These are phyloP conservation scores for Datura wrightii DNA, from an alignment of 257 asterid genomes.

Conservation along the genomic window DNA sequence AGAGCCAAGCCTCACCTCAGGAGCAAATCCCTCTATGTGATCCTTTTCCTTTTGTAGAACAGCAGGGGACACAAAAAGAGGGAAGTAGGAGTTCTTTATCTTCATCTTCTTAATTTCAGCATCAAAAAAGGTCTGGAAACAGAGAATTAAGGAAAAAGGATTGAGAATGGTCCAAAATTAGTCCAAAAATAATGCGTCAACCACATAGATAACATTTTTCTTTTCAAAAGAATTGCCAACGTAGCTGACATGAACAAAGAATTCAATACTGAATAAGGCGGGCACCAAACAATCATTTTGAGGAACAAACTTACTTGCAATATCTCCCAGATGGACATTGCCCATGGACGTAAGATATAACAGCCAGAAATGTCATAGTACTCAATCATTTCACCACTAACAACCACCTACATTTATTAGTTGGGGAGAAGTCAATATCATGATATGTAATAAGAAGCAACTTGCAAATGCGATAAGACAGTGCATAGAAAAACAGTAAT, in stretches of 20 bases:
- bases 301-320: constrained; percentile 71
- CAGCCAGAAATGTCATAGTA: constrained; percentile 99
- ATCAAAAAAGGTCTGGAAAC: constrained; percentile 79
- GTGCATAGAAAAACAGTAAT: constrained; percentile 17
- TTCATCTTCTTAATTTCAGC: constrained; percentile 98
- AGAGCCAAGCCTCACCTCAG: constrained; percentile 70
- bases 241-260: background rate
- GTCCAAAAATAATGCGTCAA: background rate
- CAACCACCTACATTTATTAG: constrained; percentile 70
- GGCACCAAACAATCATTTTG: background rate
- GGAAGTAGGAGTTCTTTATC: constrained; percentile 91
- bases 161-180: background rate
- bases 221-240: background rate
- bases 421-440: constrained; percentile 2
- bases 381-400: constrained; percentile 87
- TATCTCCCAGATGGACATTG: constrained; percentile 95
- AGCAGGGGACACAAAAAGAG: constrained; percentile 80
- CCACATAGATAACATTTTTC: background rate
- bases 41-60: constrained; percentile 93
- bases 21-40: constrained; percentile 95
- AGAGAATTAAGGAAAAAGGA: constrained; percentile 10
- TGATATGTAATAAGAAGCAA: background rate
- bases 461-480: background rate
- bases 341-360: constrained; percentile 97
- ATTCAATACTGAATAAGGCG: background rate